Percentiles rank a stretch among this genome's conserved stretches.
These are phyloP conservation scores for Hypericum perforatum DNA, from an alignment of 345 rosid genomes.

Conservation along the genomic window DNA sequence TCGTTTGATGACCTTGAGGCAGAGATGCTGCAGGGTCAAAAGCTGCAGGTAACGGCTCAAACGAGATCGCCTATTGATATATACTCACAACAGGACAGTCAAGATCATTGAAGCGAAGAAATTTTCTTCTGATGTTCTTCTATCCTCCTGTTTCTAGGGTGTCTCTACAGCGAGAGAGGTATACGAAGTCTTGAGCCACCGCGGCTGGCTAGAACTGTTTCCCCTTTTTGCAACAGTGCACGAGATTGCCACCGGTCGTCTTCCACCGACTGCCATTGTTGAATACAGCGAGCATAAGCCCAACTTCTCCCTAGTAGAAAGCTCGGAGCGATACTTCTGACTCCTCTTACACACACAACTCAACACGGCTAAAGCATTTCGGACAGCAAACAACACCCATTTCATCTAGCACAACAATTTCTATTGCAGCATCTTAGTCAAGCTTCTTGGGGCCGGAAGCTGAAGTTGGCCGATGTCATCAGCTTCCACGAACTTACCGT, in stretches of 20 bases:
- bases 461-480: too few species aligned
- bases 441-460: too few species aligned
- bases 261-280: conserved; percentile 80
- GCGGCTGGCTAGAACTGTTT: conserved; percentile 77
- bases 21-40: conserved; percentile 90
- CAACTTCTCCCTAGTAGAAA: conserved; percentile 25
- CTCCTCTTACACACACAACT: conserved; percentile 7
- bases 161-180: conserved; percentile 88
- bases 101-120: not conserved
- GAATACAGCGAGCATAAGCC: conserved; percentile 64
- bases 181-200: conserved; percentile 57
- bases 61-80: too few species aligned
- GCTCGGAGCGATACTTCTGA: conserved; percentile 22
- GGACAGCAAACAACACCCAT: too few species aligned
- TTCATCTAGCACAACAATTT: too few species aligned
- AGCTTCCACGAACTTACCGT: too few species aligned
- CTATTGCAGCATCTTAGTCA: too few species aligned
- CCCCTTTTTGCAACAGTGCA: conserved; percentile 83
- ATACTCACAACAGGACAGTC: not conserved
- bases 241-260: conserved; percentile 56
- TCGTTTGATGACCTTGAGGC: conserved; percentile 96
- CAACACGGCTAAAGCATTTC: not conserved
- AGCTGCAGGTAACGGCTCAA: conserved; percentile 56
- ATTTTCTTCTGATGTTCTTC: conserved; percentile 1
- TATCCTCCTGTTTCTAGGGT: conserved; percentile 34